Conservation (phyloP, 2,329 filamentous ascomycete genomes). For the Exophiala calicioides region DNA sequence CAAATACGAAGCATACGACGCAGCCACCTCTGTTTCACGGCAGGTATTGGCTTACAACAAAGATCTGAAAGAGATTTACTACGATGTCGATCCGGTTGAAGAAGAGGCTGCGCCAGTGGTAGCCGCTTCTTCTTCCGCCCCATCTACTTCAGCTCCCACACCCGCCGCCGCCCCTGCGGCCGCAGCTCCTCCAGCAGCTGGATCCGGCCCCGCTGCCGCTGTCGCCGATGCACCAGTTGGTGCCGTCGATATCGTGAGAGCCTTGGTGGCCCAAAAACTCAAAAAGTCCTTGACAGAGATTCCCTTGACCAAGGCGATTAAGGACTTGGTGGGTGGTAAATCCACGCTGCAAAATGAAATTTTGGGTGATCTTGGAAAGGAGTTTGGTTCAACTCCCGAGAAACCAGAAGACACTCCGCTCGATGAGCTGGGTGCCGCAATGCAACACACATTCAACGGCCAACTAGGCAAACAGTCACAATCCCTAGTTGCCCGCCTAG, state of each 20-base stretch:
- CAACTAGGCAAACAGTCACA: conserved; percentile 96
- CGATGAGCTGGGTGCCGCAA: conserved; percentile 89
- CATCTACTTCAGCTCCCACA: conserved; percentile 54
- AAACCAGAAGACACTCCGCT: conserved; percentile 97
- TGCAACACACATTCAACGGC: conserved; percentile 98
- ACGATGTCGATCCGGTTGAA: conserved; percentile 92
- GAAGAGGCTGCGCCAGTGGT: conserved; percentile 72
- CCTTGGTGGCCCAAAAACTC: conserved; percentile 92
- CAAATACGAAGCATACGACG: conserved; percentile 98
- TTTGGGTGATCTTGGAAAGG: conserved; percentile 93
- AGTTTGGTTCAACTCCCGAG: conserved; percentile 96
- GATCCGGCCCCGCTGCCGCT: conserved; percentile 81
- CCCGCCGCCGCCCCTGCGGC: conserved; percentile 57
- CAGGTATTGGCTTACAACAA: conserved; percentile 99
- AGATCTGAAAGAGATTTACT: conserved; percentile 98
- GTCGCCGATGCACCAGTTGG: conserved; percentile 84
- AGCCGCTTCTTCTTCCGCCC: conserved; percentile 40
- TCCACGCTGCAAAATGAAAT: conserved; percentile 99
- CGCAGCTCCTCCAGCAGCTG: conserved; percentile 61
- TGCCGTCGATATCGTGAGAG: conserved; percentile 84
- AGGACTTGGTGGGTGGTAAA: conserved; percentile 97
- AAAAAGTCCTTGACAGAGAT: conserved; percentile 91
- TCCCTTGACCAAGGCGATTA: conserved; percentile 93
- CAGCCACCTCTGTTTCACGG: conserved; percentile 90
- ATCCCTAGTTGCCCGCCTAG: conserved; percentile 87